Conservation (phyloP, 2,329 filamentous ascomycete genomes). For the Aspergillus intermedius region DNA sequence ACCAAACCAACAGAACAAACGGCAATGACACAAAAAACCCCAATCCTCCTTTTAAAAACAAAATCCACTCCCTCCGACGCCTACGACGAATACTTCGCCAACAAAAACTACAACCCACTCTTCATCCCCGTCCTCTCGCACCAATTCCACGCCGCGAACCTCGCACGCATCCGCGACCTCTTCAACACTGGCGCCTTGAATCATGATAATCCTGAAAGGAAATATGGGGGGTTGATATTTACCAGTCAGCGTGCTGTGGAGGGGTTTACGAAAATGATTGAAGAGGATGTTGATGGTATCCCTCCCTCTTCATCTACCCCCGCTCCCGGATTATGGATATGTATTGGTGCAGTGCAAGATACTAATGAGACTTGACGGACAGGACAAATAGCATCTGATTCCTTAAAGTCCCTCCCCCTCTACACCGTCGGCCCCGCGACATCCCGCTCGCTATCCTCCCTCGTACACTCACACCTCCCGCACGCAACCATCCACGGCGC, state of each 20-base stretch:
- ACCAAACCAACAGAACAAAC: too few relatives aligned
- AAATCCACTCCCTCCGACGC: constrained; percentile 39
- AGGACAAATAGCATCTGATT: constrained; percentile 3
- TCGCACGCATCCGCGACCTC: constrained; percentile 28
- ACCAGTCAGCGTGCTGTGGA: constrained; percentile 46
- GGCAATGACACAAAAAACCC: constrained; percentile 4
- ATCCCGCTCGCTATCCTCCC: constrained; percentile 57
- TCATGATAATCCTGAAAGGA: constrained; percentile 7
- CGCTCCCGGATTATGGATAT: background rate
- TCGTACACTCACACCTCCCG: constrained; percentile 40
- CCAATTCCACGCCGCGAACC: constrained; percentile 31
- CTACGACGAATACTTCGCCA: constrained; percentile 41
- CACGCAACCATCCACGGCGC: constrained; percentile 63
- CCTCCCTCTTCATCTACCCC: background rate
- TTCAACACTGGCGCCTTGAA: constrained; percentile 28
- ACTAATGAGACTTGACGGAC: background rate
- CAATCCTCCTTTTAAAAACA: constrained; percentile 45
- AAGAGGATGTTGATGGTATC: constrained; percentile 23
- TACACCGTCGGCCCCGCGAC: constrained; percentile 47
- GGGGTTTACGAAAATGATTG: constrained; percentile 34
- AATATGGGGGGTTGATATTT: constrained; percentile 45
- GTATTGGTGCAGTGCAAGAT: background rate
- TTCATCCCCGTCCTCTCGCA: constrained; percentile 45
- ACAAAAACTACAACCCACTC: constrained; percentile 25
- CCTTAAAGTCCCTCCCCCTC: constrained; percentile 27